A percentile compares a stretch with the other conserved stretches of the same genome.
These are phyloP conservation scores for Saccharomycopsis oosterbeekiorum DNA, from an alignment of 805 yeast genomes.

Conservation along the genomic window DNA sequence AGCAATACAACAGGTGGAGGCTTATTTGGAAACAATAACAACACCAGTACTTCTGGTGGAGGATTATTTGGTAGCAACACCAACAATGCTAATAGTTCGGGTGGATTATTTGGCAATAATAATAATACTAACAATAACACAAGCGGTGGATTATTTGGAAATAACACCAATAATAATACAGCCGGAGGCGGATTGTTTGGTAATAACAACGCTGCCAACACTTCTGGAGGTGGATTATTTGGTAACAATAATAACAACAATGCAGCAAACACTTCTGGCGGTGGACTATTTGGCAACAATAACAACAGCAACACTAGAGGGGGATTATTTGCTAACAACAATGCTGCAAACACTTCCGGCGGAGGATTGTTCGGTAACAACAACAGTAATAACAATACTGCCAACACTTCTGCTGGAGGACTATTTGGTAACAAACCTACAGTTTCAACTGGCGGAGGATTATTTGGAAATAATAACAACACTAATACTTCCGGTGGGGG, in stretches of 20 bases:
- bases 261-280: conserved; percentile 17
- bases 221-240: conserved; percentile 24
- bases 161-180: conserved; percentile 18
- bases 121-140: conserved; percentile 19
- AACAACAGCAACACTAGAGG: conserved; percentile 21
- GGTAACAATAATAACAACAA: conserved; percentile 18
- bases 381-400: conserved; percentile 27
- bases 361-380: conserved; percentile 39
- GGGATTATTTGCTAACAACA: conserved; percentile 25
- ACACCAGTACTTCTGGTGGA: conserved; percentile 17
- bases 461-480: conserved; percentile 35
- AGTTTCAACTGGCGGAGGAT: conserved; percentile 29
- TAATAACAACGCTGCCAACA: conserved; percentile 16
- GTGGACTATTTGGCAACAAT: conserved; percentile 23
- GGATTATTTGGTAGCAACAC: no score
- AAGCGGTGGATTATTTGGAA: conserved; percentile 26
- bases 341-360: conserved; percentile 21
- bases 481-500: conserved; percentile 21
- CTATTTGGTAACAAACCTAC: conserved; percentile 32
- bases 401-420: conserved; percentile 26
- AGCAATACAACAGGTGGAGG: conserved; percentile 17
- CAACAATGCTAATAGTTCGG: conserved; percentile 12
- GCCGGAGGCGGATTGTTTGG: conserved; percentile 24
- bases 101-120: conserved; percentile 24
- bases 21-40: conserved; percentile 3